Evolutionary conservation across 176 grass and related monocot species (phyloP).

Genomic region (Aegilops speltoides): DNA sequence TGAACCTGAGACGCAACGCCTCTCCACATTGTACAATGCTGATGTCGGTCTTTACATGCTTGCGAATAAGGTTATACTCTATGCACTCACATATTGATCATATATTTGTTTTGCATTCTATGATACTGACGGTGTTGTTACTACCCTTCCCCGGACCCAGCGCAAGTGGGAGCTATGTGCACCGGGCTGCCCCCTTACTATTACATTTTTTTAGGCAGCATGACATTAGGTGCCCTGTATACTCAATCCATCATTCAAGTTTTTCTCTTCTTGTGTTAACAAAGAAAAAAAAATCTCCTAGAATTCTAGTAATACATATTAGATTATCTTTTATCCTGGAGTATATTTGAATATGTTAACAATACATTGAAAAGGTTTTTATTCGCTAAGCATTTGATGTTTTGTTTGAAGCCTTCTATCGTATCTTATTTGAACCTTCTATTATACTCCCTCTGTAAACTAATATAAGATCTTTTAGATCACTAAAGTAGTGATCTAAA

Average conservation of each 20-base stretch:
- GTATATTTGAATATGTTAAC: not conserved
- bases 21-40: slow-evolving; percentile 94
- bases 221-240: not conserved
- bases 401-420: not conserved
- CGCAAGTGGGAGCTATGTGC: too few relatives aligned
- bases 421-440: slow-evolving; percentile 3
- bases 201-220: not conserved
- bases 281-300: not conserved
- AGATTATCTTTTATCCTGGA: not conserved
- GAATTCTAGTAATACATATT: not conserved
- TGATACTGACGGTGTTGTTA: slow-evolving; percentile 5
- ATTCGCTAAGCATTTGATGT: not conserved
- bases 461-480: too few relatives aligned
- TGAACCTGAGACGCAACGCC: slow-evolving; percentile 76
- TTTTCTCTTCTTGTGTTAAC: slow-evolving; percentile 5
- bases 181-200: too few relatives aligned
- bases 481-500: too few relatives aligned
- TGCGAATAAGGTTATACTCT: slow-evolving; percentile 81
- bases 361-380: not conserved
- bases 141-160: not conserved
- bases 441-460: not conserved
- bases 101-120: not conserved
- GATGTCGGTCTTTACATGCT: slow-evolving; percentile 99
- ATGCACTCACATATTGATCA: not conserved
- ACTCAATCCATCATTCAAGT: not conserved